Conservation (phyloP, 1,284 basidiomycete species). For the Uromyces viciae-fabae region DNA sequence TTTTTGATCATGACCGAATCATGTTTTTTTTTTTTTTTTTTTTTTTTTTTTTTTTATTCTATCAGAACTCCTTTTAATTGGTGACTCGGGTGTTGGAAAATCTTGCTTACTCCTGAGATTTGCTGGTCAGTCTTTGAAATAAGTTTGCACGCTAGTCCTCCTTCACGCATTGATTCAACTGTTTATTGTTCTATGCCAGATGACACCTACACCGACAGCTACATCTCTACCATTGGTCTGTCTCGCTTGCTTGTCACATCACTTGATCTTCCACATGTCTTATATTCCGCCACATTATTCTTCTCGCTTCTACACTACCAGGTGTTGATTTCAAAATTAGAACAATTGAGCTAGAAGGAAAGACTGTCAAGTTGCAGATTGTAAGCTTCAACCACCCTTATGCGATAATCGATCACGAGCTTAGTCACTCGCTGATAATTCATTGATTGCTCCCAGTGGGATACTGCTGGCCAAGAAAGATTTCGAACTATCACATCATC, state of each 20-base stretch:
- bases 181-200: constrained; percentile 49
- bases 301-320: constrained; percentile 26
- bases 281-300: not conserved
- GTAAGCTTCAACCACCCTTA: constrained; percentile 61
- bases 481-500: constrained; percentile 97
- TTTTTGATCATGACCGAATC: not conserved
- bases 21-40: not conserved
- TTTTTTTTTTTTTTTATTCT: not conserved
- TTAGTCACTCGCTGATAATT: constrained; percentile 47
- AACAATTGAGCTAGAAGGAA: constrained; percentile 98
- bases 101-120: constrained; percentile 60
- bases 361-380: constrained; percentile 99
- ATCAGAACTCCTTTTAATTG: constrained; percentile 64
- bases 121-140: constrained; percentile 50
- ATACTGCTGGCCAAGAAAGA: constrained; percentile 94
- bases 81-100: constrained; percentile 92
- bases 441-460: constrained; percentile 65
- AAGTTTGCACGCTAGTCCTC: not conserved
- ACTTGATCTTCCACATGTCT: constrained; percentile 15
- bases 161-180: not conserved
- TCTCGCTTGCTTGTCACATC: not conserved
- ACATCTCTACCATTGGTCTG: constrained; percentile 56
- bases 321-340: constrained; percentile 97
- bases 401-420: constrained; percentile 49
- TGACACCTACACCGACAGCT: constrained; percentile 59